These are phyloP conservation scores for Entophlyctis luteolus DNA, from an alignment of 192 early-diverging fungal genomes.

Conservation along the genomic window DNA sequence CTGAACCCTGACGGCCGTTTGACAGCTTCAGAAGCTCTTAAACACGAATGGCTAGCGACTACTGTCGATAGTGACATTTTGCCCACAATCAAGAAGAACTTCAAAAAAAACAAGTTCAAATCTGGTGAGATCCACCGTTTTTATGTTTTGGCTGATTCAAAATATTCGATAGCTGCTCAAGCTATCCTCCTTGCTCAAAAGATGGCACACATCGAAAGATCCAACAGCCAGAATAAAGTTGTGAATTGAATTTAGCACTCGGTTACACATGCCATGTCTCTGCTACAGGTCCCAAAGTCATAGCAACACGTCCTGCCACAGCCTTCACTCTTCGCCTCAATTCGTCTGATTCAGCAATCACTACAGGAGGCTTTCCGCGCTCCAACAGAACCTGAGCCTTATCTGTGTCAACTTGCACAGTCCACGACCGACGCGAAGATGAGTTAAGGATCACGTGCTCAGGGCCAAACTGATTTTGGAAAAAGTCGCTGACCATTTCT, in stretches of 20 bases:
- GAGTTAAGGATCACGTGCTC: not conserved
- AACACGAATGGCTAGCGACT: slow-evolving; percentile 45
- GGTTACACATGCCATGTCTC: too few relatives aligned
- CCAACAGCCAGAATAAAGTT: too few relatives aligned
- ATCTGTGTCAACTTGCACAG: slow-evolving; percentile 15
- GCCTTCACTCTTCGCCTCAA: slow-evolving; percentile 11
- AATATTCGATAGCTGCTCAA: too few relatives aligned
- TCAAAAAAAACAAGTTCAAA: slow-evolving; percentile 53
- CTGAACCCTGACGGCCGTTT: slow-evolving; percentile 67
- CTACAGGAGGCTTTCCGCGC: slow-evolving; percentile 15
- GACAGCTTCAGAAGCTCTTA: slow-evolving; percentile 42
- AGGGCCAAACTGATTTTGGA: slow-evolving; percentile 17
- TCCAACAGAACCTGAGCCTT: slow-evolving; percentile 15
- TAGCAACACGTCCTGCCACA: slow-evolving; percentile 4
- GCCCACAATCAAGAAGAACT: slow-evolving; percentile 58
- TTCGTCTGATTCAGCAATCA: too few relatives aligned
- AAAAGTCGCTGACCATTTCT: slow-evolving; percentile 11
- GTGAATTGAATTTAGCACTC: too few relatives aligned
- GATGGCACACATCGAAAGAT: too few relatives aligned
- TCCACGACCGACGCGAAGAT: slow-evolving; percentile 15
- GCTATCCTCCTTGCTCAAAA: too few relatives aligned
- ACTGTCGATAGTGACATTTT: slow-evolving; percentile 44
- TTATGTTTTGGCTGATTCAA: too few relatives aligned
- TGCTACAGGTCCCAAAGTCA: slow-evolving; percentile 23
- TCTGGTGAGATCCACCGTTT: not conserved